phyloP scores from a whole-genome alignment of 208 protist genomes.

The Acanthamoeba culbertsoni region DNA sequence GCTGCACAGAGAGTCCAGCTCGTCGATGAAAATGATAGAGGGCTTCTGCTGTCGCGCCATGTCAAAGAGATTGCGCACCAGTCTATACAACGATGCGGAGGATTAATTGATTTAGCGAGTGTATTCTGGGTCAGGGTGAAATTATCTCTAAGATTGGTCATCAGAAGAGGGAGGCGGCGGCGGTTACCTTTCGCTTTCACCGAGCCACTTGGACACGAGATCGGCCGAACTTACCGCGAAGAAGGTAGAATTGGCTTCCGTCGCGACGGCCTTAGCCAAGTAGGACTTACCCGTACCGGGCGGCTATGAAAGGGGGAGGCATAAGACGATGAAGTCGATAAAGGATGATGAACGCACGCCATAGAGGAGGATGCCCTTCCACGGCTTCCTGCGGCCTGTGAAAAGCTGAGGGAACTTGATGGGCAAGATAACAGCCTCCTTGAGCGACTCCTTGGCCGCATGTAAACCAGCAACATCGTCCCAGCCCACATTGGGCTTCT shows the following conservation, averaged over 20 bases:
- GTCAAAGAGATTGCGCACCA: slow-evolving; percentile 96
- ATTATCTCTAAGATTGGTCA: not conserved
- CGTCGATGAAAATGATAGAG: slow-evolving; percentile 99
- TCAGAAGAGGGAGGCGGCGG: not conserved
- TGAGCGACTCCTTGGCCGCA: slow-evolving; percentile 93
- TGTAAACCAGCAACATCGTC: slow-evolving; percentile 94
- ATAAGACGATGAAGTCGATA: not conserved
- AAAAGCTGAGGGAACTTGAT: slow-evolving; percentile 96
- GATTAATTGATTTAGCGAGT: too few species aligned
- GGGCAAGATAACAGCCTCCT: slow-evolving; percentile 97
- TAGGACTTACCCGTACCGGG: slow-evolving; percentile 94
- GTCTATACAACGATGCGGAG: slow-evolving; percentile 56
- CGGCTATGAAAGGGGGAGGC: slow-evolving; percentile 73
- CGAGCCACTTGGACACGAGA: slow-evolving; percentile 98
- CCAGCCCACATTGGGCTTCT: slow-evolving; percentile 95
- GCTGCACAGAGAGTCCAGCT: slow-evolving; percentile 97
- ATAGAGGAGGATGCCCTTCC: slow-evolving; percentile 93
- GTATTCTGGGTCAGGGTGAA: not conserved
- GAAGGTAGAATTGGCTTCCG: slow-evolving; percentile 95
- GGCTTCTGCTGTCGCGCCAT: slow-evolving; percentile 92
- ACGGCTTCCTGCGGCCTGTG: slow-evolving; percentile 88
- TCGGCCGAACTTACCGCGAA: slow-evolving; percentile 96
- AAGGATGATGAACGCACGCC: slow-evolving; percentile 78
- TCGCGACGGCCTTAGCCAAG: slow-evolving; percentile 91
- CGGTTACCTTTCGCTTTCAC: slow-evolving; percentile 93